A percentile compares a stretch with the other conserved stretches of the same genome.
Conservation (phyloP, 306 rosid genomes). For the Vachellia pachyceras region DNA sequence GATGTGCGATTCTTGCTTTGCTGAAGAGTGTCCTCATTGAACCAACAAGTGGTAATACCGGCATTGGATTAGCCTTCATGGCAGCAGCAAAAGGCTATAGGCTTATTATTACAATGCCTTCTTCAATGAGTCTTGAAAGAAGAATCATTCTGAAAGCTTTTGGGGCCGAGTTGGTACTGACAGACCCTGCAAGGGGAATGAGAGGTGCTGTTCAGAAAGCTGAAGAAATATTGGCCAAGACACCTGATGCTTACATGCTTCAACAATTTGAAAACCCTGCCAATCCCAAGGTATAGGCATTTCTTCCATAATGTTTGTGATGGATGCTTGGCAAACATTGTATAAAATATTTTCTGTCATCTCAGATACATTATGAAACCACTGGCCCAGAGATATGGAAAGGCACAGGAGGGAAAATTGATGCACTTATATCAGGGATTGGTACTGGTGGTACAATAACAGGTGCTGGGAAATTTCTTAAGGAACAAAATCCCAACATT, state of each 20-base stretch:
- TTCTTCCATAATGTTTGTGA: constrained; percentile 15
- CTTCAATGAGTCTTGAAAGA: constrained; percentile 88
- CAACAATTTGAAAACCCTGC: constrained; percentile 92
- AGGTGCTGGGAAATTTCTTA: constrained; percentile 80
- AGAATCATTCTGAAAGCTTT: constrained; percentile 75
- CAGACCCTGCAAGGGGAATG: constrained; percentile 84
- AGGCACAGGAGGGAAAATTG: constrained; percentile 69
- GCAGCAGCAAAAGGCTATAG: constrained; percentile 80
- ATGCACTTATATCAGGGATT: constrained; percentile 75
- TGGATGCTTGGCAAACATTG: constrained; percentile 22
- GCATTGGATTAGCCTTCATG: constrained; percentile 85
- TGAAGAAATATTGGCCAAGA: constrained; percentile 82
- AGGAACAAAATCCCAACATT: constrained; percentile 71
- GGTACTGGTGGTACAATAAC: constrained; percentile 90
- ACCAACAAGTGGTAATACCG: constrained; percentile 85
- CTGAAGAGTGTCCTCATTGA: constrained; percentile 76
- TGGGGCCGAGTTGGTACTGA: constrained; percentile 83
- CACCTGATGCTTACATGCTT: constrained; percentile 76
- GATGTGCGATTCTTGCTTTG: constrained; percentile 31
- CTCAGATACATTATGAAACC: constrained; percentile 80
- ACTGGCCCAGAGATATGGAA: constrained; percentile 93
- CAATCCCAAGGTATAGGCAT: constrained; percentile 72
- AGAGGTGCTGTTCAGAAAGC: constrained; percentile 91
- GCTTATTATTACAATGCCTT: constrained; percentile 85
- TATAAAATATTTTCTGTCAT: constrained; percentile 10